Conservation (phyloP, 2,329 filamentous ascomycete species). For the Fusarium coicis region DNA sequence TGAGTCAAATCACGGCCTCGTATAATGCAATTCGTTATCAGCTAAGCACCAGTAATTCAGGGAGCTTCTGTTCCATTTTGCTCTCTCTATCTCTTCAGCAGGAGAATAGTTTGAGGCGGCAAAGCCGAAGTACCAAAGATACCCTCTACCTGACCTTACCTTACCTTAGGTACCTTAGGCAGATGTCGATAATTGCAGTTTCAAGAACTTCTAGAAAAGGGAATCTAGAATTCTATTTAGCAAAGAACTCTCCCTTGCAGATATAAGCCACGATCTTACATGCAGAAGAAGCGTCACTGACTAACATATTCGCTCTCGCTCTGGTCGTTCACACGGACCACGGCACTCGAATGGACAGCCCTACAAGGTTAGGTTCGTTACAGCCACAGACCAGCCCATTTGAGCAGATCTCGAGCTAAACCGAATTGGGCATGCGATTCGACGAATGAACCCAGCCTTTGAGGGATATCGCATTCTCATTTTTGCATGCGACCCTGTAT, state of each 20-base stretch:
- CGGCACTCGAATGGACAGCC: constrained; percentile 29
- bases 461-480: constrained; percentile 2
- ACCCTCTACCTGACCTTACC: not conserved
- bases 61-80: not conserved
- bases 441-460: constrained; percentile 5
- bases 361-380: constrained; percentile 25
- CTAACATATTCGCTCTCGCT: not conserved
- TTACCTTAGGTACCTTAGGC: too few species aligned
- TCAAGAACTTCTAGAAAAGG: not conserved
- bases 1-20: not conserved
- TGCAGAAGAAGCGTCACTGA: not conserved
- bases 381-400: constrained; percentile 5
- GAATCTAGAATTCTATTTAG: not conserved
- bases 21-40: not conserved
- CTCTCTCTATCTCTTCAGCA: not conserved
- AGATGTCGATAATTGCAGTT: not conserved
- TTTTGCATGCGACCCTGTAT: not conserved
- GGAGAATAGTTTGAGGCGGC: not conserved
- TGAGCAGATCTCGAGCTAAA: constrained; percentile 19
- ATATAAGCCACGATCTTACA: not conserved
- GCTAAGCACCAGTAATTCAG: not conserved
- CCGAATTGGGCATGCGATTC: constrained; percentile 22
- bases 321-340: constrained; percentile 2
- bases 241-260: not conserved
- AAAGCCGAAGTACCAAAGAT: not conserved